Conservation (phyloP, 1,284 basidiomycete genomes). For the Bjerkandera adusta region DNA sequence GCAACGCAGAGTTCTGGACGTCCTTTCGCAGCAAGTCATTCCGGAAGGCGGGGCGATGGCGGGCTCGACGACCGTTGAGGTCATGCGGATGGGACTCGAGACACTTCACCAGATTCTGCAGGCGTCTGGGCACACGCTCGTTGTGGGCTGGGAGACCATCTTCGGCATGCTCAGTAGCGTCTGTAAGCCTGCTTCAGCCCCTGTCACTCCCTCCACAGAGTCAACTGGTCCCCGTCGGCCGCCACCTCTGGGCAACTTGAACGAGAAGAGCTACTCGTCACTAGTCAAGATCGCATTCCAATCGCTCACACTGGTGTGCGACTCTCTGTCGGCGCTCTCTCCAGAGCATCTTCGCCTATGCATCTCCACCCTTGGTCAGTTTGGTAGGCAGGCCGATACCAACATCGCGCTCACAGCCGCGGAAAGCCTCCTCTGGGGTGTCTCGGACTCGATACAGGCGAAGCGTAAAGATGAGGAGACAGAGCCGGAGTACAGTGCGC, state of each 20-base stretch:
- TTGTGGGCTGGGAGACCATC: slow-evolving; percentile 90
- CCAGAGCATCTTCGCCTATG: slow-evolving; percentile 82
- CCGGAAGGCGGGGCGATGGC: slow-evolving; percentile 45
- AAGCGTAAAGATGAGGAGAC: slow-evolving; percentile 65
- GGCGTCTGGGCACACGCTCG: slow-evolving; percentile 85
- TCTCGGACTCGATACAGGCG: slow-evolving; percentile 88
- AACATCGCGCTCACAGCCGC: slow-evolving; percentile 95
- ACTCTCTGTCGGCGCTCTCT: slow-evolving; percentile 83
- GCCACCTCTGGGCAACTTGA: slow-evolving; percentile 50
- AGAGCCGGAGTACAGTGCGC: slow-evolving; percentile 70
- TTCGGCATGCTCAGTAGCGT: slow-evolving; percentile 89
- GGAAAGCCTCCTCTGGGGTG: slow-evolving; percentile 87
- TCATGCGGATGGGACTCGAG: slow-evolving; percentile 85
- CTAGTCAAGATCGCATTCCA: slow-evolving; percentile 91
- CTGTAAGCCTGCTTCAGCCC: slow-evolving; percentile 53
- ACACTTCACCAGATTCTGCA: slow-evolving; percentile 89
- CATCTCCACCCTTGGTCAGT: slow-evolving; percentile 87
- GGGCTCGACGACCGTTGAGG: slow-evolving; percentile 59
- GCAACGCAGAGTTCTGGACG: slow-evolving; percentile 81
- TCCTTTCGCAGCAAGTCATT: slow-evolving; percentile 78
- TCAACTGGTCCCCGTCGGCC: slow-evolving; percentile 42
- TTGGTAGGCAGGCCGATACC: slow-evolving; percentile 89
- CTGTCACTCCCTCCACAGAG: slow-evolving; percentile 35
- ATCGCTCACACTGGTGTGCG: slow-evolving; percentile 91
- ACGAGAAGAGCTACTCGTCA: slow-evolving; percentile 61